These are phyloP conservation scores for Penicillium longicatenatum DNA, from an alignment of 495 filamentous ascomycete species.

Conservation along the genomic window DNA sequence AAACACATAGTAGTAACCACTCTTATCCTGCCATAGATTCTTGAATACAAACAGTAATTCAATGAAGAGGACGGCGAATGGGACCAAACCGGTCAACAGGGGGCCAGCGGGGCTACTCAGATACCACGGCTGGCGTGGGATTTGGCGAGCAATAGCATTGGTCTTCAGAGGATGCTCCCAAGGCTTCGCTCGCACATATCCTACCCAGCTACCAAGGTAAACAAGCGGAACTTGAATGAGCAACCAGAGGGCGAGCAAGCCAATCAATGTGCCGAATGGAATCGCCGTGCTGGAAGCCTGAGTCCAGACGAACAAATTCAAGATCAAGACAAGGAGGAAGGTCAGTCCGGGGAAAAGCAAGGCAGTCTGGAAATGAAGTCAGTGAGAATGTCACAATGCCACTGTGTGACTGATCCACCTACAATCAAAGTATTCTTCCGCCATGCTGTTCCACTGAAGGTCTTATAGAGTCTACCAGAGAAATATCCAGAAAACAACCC, in stretches of 20 bases:
- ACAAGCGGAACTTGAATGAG: constrained; percentile 89
- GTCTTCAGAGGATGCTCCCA: constrained; percentile 94
- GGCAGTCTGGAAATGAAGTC: constrained; percentile 57
- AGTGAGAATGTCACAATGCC: constrained; percentile 11
- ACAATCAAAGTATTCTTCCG: constrained; percentile 76
- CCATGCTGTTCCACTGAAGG: constrained; percentile 81
- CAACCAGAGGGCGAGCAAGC: constrained; percentile 79
- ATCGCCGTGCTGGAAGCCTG: constrained; percentile 90
- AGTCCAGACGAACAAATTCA: constrained; percentile 94
- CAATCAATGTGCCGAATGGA: constrained; percentile 82
- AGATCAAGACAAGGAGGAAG: constrained; percentile 76
- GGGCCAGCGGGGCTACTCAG: constrained; percentile 61
- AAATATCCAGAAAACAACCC: constrained; percentile 94
- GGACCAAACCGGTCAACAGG: constrained; percentile 77
- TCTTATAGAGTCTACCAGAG: constrained; percentile 80
- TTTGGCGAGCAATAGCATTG: constrained; percentile 68
- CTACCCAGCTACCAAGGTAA: constrained; percentile 81
- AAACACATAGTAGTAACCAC: constrained; percentile 93
- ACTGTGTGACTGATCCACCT: constrained; percentile 15
- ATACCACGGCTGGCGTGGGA: constrained; percentile 84
- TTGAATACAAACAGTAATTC: constrained; percentile 92
- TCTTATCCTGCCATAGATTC: constrained; percentile 90
- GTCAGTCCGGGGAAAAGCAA: constrained; percentile 81
- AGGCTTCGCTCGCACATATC: constrained; percentile 62
- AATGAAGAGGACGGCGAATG: constrained; percentile 92